A percentile compares a stretch with the other conserved stretches of the same genome.
Conservation (phyloP, 441 rosid genomes). For the California macrophylla region DNA sequence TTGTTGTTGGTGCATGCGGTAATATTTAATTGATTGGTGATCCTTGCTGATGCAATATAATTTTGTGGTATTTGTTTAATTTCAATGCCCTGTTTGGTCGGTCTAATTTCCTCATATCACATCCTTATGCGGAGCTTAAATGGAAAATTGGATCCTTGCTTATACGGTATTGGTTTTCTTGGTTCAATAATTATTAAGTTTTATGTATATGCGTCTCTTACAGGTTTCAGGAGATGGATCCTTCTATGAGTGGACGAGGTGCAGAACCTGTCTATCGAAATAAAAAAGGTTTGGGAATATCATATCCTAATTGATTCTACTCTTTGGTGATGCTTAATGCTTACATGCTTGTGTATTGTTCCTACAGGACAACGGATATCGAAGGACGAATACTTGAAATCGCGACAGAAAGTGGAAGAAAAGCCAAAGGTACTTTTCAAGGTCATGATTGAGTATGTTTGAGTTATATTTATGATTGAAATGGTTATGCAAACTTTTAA, state of each 20-base stretch:
- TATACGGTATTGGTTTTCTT: conserved; percentile 2
- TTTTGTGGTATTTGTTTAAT: background rate
- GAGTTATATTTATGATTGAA: background rate
- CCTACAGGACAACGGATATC: conserved; percentile 65
- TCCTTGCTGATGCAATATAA: background rate
- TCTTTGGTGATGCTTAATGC: conserved; percentile 11
- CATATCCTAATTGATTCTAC: conserved; percentile 6
- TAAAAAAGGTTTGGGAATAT: conserved; percentile 39
- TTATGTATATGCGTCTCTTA: background rate
- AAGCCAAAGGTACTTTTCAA: conserved; percentile 63
- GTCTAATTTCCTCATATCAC: background rate
- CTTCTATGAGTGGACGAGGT: conserved; percentile 60
- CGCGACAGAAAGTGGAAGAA: conserved; percentile 49
- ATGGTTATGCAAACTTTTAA: background rate
- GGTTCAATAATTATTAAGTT: conserved; percentile 6
- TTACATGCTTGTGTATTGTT: conserved; percentile 11
- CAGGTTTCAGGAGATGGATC: conserved; percentile 66
- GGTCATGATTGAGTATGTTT: background rate
- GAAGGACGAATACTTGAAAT: conserved; percentile 62
- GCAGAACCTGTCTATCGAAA: conserved; percentile 79
- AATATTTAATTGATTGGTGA: background rate
- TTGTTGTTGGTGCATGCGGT: background rate
- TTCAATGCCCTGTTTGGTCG: background rate
- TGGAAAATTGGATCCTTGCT: background rate
- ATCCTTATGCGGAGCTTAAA: background rate